A percentile compares a stretch with the other conserved stretches of the same genome.
Conservation (phyloP, 306 rosid genomes). For the Luffa acutangula region DNA sequence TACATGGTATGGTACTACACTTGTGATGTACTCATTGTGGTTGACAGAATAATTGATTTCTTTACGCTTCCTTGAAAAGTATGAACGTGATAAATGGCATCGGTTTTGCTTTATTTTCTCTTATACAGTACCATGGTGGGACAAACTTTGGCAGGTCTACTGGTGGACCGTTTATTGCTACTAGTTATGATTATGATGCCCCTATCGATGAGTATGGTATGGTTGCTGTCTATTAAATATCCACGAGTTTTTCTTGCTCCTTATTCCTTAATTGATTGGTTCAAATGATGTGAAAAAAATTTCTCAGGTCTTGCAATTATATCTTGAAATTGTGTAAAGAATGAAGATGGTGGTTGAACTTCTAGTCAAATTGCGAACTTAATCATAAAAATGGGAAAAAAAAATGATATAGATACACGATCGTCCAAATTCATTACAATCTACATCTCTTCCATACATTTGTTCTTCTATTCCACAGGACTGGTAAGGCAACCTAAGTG, state of each 20-base stretch:
- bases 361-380: neutral
- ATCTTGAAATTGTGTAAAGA: neutral
- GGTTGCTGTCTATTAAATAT: conserved; percentile 15
- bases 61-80: neutral
- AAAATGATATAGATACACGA: neutral
- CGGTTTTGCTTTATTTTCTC: conserved; percentile 8
- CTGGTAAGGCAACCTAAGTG: conserved; percentile 83
- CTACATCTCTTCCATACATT: neutral
- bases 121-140: conserved; percentile 87
- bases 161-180: conserved; percentile 85
- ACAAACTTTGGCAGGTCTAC: conserved; percentile 69
- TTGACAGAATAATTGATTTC: neutral
- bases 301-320: neutral
- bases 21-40: neutral
- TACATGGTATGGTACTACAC: conserved; percentile 91
- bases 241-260: neutral
- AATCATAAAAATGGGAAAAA: neutral
- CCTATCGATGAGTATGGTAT: conserved; percentile 93
- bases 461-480: conserved; percentile 37
- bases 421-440: neutral
- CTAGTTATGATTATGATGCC: conserved; percentile 92
- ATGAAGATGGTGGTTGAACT: neutral
- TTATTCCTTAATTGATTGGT: neutral
- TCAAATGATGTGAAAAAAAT: neutral
- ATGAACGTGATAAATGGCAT: neutral